These are phyloP conservation scores for Herpetomonas tarakana DNA, from an alignment of 208 protist species.

Conservation along the genomic window DNA sequence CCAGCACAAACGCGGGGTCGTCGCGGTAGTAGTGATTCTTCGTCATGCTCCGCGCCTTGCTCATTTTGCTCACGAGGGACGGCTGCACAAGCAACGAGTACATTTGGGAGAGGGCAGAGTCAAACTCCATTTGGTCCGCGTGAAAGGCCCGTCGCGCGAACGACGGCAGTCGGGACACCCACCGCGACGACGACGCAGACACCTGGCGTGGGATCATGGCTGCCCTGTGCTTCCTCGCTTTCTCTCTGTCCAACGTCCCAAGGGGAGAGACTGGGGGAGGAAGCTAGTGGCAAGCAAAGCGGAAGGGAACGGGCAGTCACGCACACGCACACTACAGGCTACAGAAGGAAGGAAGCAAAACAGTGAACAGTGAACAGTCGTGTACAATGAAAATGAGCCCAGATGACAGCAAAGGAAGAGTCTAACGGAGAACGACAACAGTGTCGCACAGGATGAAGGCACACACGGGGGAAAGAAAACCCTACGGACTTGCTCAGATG, in stretches of 20 bases:
- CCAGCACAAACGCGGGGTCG: slow-evolving; percentile 95
- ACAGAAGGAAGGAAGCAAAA: not conserved
- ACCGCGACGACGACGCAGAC: slow-evolving; percentile 32
- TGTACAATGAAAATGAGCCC: not conserved
- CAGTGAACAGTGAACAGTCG: slow-evolving; percentile 1
- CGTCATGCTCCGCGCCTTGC: slow-evolving; percentile 90
- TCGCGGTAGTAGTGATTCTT: slow-evolving; percentile 97
- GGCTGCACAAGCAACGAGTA: slow-evolving; percentile 79
- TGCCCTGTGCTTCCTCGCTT: too few relatives aligned
- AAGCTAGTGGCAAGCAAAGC: too few relatives aligned
- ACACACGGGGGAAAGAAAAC: too few relatives aligned
- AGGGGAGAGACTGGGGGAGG: too few relatives aligned
- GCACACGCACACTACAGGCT: too few relatives aligned
- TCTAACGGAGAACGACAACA: too few relatives aligned
- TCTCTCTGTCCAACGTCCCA: too few relatives aligned
- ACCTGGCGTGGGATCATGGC: not conserved
- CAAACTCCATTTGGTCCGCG: slow-evolving; percentile 91
- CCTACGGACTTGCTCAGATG: too few relatives aligned
- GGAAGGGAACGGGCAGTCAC: too few relatives aligned
- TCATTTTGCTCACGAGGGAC: slow-evolving; percentile 85
- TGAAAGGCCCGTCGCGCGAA: slow-evolving; percentile 82
- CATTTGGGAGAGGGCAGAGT: slow-evolving; percentile 91
- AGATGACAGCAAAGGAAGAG: not conserved
- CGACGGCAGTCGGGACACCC: slow-evolving; percentile 63
- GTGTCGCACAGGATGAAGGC: too few relatives aligned